phyloP scores from a whole-genome alignment of 331 rosid species.

The Saraca asoca region DNA sequence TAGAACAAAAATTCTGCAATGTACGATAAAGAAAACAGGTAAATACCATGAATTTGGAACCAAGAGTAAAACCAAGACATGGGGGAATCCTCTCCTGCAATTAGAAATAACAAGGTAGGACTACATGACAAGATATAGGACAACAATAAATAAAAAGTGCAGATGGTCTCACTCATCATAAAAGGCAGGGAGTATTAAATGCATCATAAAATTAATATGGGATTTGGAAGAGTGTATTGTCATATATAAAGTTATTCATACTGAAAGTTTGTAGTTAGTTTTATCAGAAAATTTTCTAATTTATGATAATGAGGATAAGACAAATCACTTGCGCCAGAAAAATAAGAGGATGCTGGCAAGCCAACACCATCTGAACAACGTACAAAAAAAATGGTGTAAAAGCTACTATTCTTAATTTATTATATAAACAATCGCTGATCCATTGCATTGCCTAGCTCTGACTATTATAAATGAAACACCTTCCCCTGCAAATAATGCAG shows the following conservation, averaged over 20 bases:
- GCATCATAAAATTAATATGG: neutral
- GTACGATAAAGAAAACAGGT: conserved; percentile 25
- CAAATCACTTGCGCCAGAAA: neutral
- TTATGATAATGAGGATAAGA: conserved; percentile 22
- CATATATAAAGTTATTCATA: neutral
- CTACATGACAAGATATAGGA: neutral
- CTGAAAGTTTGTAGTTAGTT: neutral
- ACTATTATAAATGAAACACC: neutral
- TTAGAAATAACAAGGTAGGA: neutral
- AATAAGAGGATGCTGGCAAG: too few relatives aligned
- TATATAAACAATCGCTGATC: too few relatives aligned
- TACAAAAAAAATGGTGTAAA: too few relatives aligned
- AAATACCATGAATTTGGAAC: conserved; percentile 15
- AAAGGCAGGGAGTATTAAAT: neutral
- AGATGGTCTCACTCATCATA: neutral
- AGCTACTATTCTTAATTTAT: too few relatives aligned
- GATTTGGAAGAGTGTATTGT: neutral
- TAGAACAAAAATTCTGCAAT: conserved; percentile 85
- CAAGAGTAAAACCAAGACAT: neutral
- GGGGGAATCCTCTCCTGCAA: neutral
- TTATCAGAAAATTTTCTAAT: neutral
- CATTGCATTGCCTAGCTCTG: neutral
- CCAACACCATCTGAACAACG: too few relatives aligned
- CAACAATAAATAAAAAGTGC: neutral
- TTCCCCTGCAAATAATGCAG: neutral